Evolutionary conservation across 1,284 basidiomycete genomes (phyloP).

Genomic region (Calocybe gambosa): DNA sequence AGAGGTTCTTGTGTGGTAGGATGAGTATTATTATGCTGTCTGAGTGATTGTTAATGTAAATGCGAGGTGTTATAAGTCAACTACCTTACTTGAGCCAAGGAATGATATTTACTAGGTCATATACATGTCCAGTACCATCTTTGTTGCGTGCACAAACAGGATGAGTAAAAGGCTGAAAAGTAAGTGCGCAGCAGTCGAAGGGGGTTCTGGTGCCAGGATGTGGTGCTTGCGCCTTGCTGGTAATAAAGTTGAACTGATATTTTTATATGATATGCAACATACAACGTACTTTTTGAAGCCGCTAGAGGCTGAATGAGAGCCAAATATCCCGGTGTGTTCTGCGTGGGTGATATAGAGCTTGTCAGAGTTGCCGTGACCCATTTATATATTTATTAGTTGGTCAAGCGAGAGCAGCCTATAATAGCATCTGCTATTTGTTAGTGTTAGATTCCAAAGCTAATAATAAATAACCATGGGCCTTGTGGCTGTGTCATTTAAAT

Average conservation of each 20-base stretch:
- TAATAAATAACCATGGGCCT: too few species aligned
- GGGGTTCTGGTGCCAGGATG: constrained; percentile 63
- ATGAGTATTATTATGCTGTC: constrained; percentile 72
- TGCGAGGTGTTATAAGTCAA: constrained; percentile 7
- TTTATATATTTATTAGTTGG: too few species aligned
- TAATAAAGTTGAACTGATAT: constrained; percentile 2
- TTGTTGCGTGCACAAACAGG: constrained; percentile 83
- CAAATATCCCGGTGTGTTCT: constrained; percentile 73
- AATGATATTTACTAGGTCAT: constrained; percentile 85
- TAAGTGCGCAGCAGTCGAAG: constrained; percentile 90
- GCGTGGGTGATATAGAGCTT: constrained; percentile 84
- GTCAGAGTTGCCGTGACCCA: constrained; percentile 84
- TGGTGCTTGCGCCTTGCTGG: constrained; percentile 60
- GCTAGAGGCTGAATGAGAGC: constrained; percentile 70
- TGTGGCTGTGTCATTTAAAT: constrained; percentile 21
- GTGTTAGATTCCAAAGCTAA: too few species aligned
- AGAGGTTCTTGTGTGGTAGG: constrained; percentile 86
- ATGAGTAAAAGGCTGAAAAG: constrained; percentile 85
- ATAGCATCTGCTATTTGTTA: too few species aligned
- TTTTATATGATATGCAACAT: neutral
- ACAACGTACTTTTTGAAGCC: constrained; percentile 62
- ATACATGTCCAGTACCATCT: constrained; percentile 78
- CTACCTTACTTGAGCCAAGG: constrained; percentile 85
- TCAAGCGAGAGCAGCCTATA: too few species aligned
- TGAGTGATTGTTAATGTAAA: constrained; percentile 22